Evolutionary conservation across 495 filamentous ascomycete genomes (phyloP).

Genomic region (Saxophila tyrrhenica): DNA sequence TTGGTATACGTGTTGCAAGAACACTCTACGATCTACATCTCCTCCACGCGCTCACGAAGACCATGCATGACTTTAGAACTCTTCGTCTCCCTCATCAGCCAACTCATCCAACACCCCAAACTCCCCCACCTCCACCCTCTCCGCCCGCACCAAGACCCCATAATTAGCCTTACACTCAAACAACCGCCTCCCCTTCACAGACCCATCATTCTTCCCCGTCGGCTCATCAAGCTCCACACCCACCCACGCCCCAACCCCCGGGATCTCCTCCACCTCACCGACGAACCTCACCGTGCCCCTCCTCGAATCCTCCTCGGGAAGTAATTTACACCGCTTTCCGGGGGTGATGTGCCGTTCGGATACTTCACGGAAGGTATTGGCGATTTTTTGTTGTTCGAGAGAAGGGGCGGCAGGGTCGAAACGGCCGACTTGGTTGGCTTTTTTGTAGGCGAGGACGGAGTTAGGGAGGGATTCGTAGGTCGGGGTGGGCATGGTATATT

Average conservation of each 20-base stretch:
- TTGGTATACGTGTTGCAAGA: too few species aligned
- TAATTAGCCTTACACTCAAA: conserved; percentile 69
- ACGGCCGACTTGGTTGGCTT: conserved; percentile 76
- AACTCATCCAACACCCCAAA: conserved; percentile 52
- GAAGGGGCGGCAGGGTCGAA: conserved; percentile 75
- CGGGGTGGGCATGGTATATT: conserved; percentile 69
- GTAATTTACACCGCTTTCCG: conserved; percentile 52
- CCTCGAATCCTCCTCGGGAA: conserved; percentile 49
- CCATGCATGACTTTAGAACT: conserved; percentile 10
- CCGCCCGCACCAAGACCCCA: conserved; percentile 91
- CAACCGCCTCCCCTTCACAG: conserved; percentile 82
- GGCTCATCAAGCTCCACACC: conserved; percentile 76
- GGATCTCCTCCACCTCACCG: conserved; percentile 72
- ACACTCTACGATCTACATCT: too few species aligned
- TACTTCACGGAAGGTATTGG: conserved; percentile 54
- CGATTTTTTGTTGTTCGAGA: conserved; percentile 53
- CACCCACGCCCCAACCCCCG: conserved; percentile 58
- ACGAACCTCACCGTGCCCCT: conserved; percentile 77
- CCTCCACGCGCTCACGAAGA: not conserved
- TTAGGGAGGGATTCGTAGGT: conserved; percentile 75
- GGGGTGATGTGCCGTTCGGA: conserved; percentile 48
- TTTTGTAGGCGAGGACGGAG: conserved; percentile 90
- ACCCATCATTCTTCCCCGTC: conserved; percentile 86
- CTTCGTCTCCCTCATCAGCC: conserved; percentile 56
- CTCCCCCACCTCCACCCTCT: conserved; percentile 80